Conservation (phyloP, 2,329 filamentous ascomycete genomes). For the Anthostomella pinea region DNA sequence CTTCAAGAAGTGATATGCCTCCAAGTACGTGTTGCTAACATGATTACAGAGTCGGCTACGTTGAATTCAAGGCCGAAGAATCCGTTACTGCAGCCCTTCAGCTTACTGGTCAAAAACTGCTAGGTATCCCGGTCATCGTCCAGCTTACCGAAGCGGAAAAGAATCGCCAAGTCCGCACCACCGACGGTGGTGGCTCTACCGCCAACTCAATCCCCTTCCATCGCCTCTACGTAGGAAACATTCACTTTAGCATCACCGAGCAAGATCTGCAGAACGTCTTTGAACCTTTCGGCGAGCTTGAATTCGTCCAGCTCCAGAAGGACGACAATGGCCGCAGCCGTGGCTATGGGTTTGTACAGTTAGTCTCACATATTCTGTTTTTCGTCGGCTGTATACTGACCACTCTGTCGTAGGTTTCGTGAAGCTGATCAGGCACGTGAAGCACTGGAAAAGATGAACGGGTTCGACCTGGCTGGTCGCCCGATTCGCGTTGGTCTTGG, state of each 20-base stretch:
- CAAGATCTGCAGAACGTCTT: slow-evolving; percentile 94
- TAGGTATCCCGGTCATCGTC: slow-evolving; percentile 98
- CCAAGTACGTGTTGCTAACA: slow-evolving; percentile 5
- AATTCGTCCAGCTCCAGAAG: slow-evolving; percentile 96
- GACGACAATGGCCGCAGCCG: slow-evolving; percentile 87
- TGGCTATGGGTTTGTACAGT: slow-evolving; percentile 99
- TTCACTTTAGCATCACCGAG: slow-evolving; percentile 99
- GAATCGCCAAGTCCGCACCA: slow-evolving; percentile 89
- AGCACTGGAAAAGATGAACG: slow-evolving; percentile 98
- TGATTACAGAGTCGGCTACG: slow-evolving; percentile 83
- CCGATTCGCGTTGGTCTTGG: slow-evolving; percentile 98
- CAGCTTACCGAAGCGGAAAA: slow-evolving; percentile 99
- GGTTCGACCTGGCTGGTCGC: slow-evolving; percentile 94
- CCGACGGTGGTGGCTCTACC: slow-evolving; percentile 65
- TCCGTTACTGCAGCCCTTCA: slow-evolving; percentile 91
- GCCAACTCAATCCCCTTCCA: slow-evolving; percentile 92
- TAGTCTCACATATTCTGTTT: too few relatives aligned
- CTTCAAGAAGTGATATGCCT: background rate
- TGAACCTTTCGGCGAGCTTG: slow-evolving; percentile 94
- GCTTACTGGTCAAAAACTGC: slow-evolving; percentile 96
- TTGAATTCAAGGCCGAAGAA: slow-evolving; percentile 97
- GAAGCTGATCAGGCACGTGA: slow-evolving; percentile 89
- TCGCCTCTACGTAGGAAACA: slow-evolving; percentile 97
- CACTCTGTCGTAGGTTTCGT: slow-evolving; percentile 66
- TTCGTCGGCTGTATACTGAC: too few relatives aligned